Base-by-base conservation (phyloP, 257 asterid species). In the Nicotiana otophora region DNA sequence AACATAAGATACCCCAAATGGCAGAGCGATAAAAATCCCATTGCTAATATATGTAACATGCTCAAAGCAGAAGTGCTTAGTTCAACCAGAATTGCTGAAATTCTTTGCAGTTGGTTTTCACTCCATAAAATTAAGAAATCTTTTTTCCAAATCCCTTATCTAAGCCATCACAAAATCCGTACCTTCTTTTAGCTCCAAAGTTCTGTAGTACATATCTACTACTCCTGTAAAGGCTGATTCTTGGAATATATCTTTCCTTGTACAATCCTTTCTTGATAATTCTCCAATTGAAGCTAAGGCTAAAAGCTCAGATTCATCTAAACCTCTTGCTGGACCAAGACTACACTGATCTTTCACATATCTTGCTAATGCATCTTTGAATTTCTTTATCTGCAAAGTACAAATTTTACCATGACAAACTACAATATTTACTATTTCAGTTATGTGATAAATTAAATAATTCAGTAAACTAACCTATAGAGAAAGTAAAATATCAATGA, bases 291-390 rank as follows among this genome's bases (percentile, higher is more conserved):
- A 46, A 6, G 78, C 36, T 23, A 72, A 72, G 7, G 60, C n/a
- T 20, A 20, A 42, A 72, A 72, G 20, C 60, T 72, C 78, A 72
- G 20, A 39, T 72, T 72, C 78, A 51, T 46, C 60, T 1, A 72
- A n/a, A 14, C 36, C 20, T 46, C 88, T 95, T 0, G 91, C 87
- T 14, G 96, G 93, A 78, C 90, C 92, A 12, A 89, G 84, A 33
- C 91, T 81, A 57, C 86, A 84, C 10, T 90, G 63, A 15, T 90
- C 95, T 0, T 89, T 81, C 65, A 96, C 93, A 65, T 95, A 87
- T 63, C 91, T 95, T 3, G 92, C 90, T 83, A 95, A 70, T 55
- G 98, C 98, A 84, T 92, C 94, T 85, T 86, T 92, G 79, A 95
- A 95, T 82, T 95, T 95, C 92, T 90, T 93, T 89, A 93, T 48